These are phyloP conservation scores for Paracorniculantispora psalliotae DNA, from an alignment of 2,329 filamentous ascomycete genomes.

Conservation along the genomic window DNA sequence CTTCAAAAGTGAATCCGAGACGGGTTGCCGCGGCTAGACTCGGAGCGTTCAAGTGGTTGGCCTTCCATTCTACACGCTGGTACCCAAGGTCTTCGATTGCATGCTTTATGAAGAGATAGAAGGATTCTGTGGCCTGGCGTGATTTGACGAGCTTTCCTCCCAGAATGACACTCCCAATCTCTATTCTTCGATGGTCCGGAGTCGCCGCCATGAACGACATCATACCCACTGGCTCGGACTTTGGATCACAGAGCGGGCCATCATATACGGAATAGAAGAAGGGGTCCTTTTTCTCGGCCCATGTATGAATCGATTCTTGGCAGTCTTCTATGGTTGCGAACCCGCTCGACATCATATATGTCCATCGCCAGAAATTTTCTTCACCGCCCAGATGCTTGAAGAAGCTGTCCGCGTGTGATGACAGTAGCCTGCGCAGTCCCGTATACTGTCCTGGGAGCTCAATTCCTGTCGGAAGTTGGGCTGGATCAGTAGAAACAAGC, in stretches of 20 bases:
- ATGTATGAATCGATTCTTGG: constrained; percentile 18
- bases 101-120: constrained; percentile 50
- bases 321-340: constrained; percentile 20
- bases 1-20: constrained; percentile 56
- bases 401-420: constrained; percentile 23
- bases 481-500: not conserved
- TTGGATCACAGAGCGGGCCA: constrained; percentile 18
- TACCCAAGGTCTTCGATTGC: constrained; percentile 51
- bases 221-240: constrained; percentile 35
- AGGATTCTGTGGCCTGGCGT: constrained; percentile 50
- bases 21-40: constrained; percentile 51
- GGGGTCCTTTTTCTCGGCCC: constrained; percentile 27
- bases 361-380: constrained; percentile 29
- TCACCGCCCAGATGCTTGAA: constrained; percentile 30
- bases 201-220: constrained; percentile 43
- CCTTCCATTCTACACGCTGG: constrained; percentile 60
- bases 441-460: constrained; percentile 27
- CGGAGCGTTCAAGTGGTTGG: constrained; percentile 49
- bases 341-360: constrained; percentile 27
- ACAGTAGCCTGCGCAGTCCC: constrained; percentile 25
- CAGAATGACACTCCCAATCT: constrained; percentile 54
- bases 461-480: not conserved
- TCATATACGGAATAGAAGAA: constrained; percentile 42
- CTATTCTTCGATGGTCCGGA: constrained; percentile 44
- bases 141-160: constrained; percentile 47